Conservation (phyloP, 108 stramenopile species). For the Cyclostephanos tholiformis region DNA sequence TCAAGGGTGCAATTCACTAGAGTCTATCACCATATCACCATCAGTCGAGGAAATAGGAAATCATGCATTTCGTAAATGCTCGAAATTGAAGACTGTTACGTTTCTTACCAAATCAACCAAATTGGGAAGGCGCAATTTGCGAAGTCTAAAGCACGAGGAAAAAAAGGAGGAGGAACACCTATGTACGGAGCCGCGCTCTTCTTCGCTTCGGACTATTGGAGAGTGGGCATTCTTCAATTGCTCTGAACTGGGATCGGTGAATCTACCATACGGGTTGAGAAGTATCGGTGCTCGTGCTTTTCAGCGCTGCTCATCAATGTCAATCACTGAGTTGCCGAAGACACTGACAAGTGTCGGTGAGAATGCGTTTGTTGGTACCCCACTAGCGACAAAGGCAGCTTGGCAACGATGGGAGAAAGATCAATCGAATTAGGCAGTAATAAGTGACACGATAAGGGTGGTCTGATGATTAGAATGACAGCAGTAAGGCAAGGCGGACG, state of each 20-base stretch:
- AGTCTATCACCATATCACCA: conserved; percentile 37
- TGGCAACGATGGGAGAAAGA: conserved; percentile 27
- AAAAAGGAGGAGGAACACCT: conserved; percentile 7
- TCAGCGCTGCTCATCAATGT: conserved; percentile 47
- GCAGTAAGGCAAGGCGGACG: no score
- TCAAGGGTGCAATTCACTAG: conserved; percentile 48
- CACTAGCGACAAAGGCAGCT: conserved; percentile 22
- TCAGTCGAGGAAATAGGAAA: conserved; percentile 46
- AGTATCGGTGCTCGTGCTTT: conserved; percentile 44
- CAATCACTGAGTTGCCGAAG: conserved; percentile 25
- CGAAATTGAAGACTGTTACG: conserved; percentile 29
- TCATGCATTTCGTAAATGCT: conserved; percentile 49
- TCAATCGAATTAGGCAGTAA: conserved; percentile 7
- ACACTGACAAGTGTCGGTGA: conserved; percentile 46
- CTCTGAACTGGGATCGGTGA: conserved; percentile 27
- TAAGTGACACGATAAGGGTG: not conserved
- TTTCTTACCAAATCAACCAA: conserved; percentile 19
- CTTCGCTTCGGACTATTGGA: conserved; percentile 28
- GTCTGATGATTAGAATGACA: no score
- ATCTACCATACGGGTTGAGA: conserved; percentile 32
- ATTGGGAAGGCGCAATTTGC: not conserved
- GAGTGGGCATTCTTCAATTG: conserved; percentile 53
- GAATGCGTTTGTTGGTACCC: conserved; percentile 51
- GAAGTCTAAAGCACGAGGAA: conserved; percentile 6
- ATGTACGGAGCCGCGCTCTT: conserved; percentile 7